Evolutionary conservation across 1,139 yeast genomes (phyloP).

Genomic region (Blastobotrys ciferrii): DNA sequence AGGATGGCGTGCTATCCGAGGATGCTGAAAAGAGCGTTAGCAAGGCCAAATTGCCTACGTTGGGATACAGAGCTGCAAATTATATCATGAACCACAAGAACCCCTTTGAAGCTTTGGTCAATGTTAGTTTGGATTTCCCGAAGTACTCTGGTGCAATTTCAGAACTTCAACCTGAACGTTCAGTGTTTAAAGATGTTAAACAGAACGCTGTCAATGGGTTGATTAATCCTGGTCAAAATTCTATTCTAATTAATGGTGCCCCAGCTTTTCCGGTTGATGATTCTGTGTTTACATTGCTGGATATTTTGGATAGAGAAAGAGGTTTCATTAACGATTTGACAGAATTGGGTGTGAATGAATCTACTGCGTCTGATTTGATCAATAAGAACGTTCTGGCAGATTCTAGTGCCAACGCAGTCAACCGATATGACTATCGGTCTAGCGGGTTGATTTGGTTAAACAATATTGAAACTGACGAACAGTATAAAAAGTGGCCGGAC

Average conservation of each 20-base stretch:
- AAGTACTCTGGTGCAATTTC: conserved; percentile 28
- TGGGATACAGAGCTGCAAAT: conserved; percentile 37
- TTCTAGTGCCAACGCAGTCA: conserved; percentile 6
- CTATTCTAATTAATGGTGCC: conserved; percentile 40
- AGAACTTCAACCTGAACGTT: conserved; percentile 22
- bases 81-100: conserved; percentile 29
- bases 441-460: conserved; percentile 66
- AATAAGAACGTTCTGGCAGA: conserved; percentile 23
- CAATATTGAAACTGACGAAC: conserved; percentile 63
- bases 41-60: conserved; percentile 30
- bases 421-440: conserved; percentile 45
- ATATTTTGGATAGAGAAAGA: conserved; percentile 35
- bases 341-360: conserved; percentile 17
- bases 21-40: conserved; percentile 5
- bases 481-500: conserved; percentile 48
- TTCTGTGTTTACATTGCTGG: conserved; percentile 33
- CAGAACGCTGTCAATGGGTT: conserved; percentile 23
- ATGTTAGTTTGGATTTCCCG: conserved; percentile 39
- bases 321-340: conserved; percentile 25
- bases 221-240: conserved; percentile 35
- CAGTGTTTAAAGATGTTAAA: conserved; percentile 28
- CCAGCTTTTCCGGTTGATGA: conserved; percentile 28
- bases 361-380: conserved; percentile 23
- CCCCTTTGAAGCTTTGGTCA: conserved; percentile 34
- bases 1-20: conserved; percentile 4